Base-by-base conservation (phyloP, 1,284 basidiomycete genomes). In the Phellinidium pouzarii region DNA sequence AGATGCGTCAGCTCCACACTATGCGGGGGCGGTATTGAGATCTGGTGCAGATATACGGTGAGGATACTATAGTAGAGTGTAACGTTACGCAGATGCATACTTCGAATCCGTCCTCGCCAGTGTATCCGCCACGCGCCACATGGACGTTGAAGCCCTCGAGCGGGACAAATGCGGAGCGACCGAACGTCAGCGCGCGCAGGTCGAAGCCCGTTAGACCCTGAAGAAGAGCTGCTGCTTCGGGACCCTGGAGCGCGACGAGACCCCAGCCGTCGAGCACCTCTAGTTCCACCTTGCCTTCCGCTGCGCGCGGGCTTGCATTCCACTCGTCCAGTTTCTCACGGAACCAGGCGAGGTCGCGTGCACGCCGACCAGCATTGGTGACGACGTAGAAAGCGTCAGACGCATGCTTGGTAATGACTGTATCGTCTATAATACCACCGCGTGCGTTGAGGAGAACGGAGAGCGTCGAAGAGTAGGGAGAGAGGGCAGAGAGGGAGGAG, bases 71-170 rank as follows among this genome's bases (percentile, higher is more conserved):
- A 22, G 19, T 43, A 43, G 20, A 14, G 41, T n/a, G 44, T 7
- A 7, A 20, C 17, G 26, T 19, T 23, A 45, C 17, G n/a, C 74
- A 58, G 37, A 87, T 90, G n/a, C n/a, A 7, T 34, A 34, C 31
- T 76, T 99, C 95, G 60, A 99, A 98, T 0, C 95, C 96, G 67
- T 99, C 95, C 71, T 99, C 96, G 29, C 96, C 95, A 0, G 96
- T 99, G 71, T 99, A 99, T 3, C 96, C 95, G 20, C 92, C 92
- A n/a, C 95, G 83, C 7, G 94, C 91, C 31, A 99, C 82, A 66
- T 98, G 96, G 54, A 93, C 76, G 60, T 86, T 83, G 59, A 91
- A 84, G 6, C 84, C 80, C 57, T 84, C 82, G 37, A 96, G 77
- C 1, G 84, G 78, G 17, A 91, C 77, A 61, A 83, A 91, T 0